Percentiles rank a stretch among this genome's conserved stretches.
phyloP scores from a whole-genome alignment of 495 filamentous ascomycete species.

The Copromyces sp. region DNA sequence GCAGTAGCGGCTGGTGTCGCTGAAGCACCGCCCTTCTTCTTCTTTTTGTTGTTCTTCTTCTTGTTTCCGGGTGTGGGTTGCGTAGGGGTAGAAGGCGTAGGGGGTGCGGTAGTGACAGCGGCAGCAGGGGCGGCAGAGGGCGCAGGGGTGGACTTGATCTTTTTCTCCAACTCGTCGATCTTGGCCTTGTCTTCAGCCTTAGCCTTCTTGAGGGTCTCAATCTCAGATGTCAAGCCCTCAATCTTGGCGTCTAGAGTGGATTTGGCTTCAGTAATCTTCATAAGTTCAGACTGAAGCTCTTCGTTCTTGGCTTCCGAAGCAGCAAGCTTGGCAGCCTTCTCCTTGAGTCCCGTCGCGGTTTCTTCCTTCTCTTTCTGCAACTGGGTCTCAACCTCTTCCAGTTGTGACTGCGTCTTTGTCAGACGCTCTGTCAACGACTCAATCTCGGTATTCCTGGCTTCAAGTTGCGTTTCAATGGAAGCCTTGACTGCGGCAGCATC shows the following conservation, averaged over 20 bases:
- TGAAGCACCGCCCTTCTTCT: constrained; percentile 57
- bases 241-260: constrained; percentile 23
- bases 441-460: constrained; percentile 37
- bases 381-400: constrained; percentile 46
- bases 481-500: constrained; percentile 49
- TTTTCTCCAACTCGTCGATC: constrained; percentile 25
- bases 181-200: constrained; percentile 23
- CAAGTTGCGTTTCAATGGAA: constrained; percentile 35
- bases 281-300: constrained; percentile 29
- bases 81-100: constrained; percentile 8
- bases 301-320: constrained; percentile 16
- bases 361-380: constrained; percentile 35
- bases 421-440: constrained; percentile 41
- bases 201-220: constrained; percentile 27
- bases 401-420: constrained; percentile 34
- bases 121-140: constrained; percentile 8
- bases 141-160: constrained; percentile 18
- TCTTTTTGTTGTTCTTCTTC: constrained; percentile 88
- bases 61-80: constrained; percentile 33
- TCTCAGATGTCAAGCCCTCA: constrained; percentile 21
- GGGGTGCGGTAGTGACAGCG: not conserved
- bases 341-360: constrained; percentile 27
- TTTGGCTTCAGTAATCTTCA: constrained; percentile 21
- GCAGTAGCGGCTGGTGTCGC: constrained; percentile 10
- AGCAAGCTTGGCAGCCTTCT: constrained; percentile 24